Conservation (phyloP, 192 early-diverging fungal species). For the Coemansia sp. region DNA sequence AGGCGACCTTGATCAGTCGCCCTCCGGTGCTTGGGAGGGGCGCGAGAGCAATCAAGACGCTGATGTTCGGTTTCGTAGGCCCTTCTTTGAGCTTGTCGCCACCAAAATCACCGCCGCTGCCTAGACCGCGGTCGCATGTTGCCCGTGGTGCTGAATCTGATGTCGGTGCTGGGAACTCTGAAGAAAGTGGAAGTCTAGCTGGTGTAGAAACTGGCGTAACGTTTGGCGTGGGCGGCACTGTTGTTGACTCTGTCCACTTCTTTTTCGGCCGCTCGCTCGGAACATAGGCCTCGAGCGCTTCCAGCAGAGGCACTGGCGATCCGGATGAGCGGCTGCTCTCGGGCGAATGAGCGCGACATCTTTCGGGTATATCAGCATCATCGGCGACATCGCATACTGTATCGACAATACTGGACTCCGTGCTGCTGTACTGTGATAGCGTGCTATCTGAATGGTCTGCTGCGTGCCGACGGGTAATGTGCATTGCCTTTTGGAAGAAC, state of each 20-base stretch:
- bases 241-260: neutral
- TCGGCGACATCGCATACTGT: neutral
- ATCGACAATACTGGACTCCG: constrained; percentile 1
- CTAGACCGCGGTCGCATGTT: neutral
- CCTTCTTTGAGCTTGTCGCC: neutral
- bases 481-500: constrained; percentile 31
- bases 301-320: constrained; percentile 1
- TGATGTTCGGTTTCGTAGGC: constrained; percentile 8
- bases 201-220: neutral
- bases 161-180: neutral
- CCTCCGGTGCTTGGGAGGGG: constrained; percentile 36
- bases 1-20: constrained; percentile 31
- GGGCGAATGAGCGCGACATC: constrained; percentile 12
- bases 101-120: neutral
- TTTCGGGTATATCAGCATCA: constrained; percentile 1
- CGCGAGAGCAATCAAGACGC: constrained; percentile 38
- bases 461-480: constrained; percentile 7
- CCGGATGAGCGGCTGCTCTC: constrained; percentile 7
- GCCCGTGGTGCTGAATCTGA: neutral
- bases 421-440: constrained; percentile 11
- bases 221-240: constrained; percentile 8
- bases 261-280: neutral
- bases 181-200: neutral
- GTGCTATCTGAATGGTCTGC: neutral
- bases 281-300: neutral